Conservation (phyloP, 2,329 filamentous ascomycete species). For the Exophiala calicioides region DNA sequence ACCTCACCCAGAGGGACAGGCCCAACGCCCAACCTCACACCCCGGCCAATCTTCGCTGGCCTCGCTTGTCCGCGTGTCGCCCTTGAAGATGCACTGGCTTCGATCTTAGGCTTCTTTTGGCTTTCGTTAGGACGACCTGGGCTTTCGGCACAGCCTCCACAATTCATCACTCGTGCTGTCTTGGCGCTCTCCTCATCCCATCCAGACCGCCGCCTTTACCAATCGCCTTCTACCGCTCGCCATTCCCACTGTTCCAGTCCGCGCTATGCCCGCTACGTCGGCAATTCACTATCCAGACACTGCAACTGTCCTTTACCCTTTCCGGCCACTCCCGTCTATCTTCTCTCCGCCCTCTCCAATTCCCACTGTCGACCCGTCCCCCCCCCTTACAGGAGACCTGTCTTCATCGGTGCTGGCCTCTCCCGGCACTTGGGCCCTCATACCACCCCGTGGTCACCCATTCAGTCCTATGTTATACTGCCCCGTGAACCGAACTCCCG, state of each 20-base stretch:
- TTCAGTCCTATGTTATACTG: background rate
- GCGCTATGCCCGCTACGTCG: background rate
- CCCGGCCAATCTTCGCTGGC: background rate
- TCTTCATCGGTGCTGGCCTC: too few species aligned
- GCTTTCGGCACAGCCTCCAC: slow-evolving; percentile 3
- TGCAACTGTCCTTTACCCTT: slow-evolving; percentile 14
- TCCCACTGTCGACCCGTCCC: slow-evolving; percentile 15
- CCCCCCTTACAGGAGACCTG: too few species aligned
- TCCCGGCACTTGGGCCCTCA: background rate
- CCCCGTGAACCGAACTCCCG: too few species aligned
- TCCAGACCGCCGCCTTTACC: background rate
- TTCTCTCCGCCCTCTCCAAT: background rate
- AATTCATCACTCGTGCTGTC: slow-evolving; percentile 3
- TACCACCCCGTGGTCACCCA: background rate
- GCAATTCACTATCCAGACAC: slow-evolving; percentile 1
- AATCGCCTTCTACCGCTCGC: slow-evolving; percentile 2
- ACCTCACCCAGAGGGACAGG: background rate
- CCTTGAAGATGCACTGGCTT: slow-evolving; percentile 12
- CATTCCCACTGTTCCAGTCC: slow-evolving; percentile 6
- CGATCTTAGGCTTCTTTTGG: slow-evolving; percentile 17
- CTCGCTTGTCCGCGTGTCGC: slow-evolving; percentile 22
- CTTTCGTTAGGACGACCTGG: background rate
- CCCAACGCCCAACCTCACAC: background rate
- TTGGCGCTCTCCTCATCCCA: slow-evolving; percentile 5
- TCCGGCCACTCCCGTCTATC: slow-evolving; percentile 15